Evolutionary conservation across 306 rosid species (phyloP), one percentile per base, ranked within the genome.

Genomic region (Clitoria ternatea): DNA sequence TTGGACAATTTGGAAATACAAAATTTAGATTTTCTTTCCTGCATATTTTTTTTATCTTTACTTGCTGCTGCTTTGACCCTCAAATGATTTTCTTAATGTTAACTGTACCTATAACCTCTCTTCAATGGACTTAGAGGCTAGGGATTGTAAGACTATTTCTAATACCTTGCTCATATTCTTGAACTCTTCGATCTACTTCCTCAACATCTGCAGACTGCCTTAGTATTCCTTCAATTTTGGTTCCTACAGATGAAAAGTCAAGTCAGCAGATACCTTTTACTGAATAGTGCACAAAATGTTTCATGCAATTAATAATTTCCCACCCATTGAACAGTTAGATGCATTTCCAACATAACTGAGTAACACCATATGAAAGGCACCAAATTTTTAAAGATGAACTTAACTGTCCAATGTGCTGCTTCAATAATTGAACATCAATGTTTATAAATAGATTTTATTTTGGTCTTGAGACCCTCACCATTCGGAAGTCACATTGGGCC

Each of bases 131-230:
- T 29, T 23, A 63, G 52, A 62, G 19, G 70, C 47, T 17, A 39
- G 44, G 27, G 10, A 13, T 7, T 39, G 63, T 47, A 55, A 68
- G 61, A 66, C 39, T 42, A 67, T 6, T 66, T 61, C 13, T n/a
- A 37, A 50, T 82, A 95, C 97, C 99, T 88, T 95, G 96, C 73
- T 91, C 99, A 47, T 91, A 95, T 73, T 87, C 96, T 81, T 91
- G 99, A 68, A 95, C 97, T 77, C 99, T 82, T n/a, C 80, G 85
- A 15, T 95, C 97, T 68, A 95, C 99, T 78, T 95, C 99, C 88
- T 95, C 99, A 42, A 95, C 99, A 72, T 95, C 99, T 11, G 99
- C 99, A 72, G 97, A 89, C 57, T 95, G 99, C 79, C 99, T 79
- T 62, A 95, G 85, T 73, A 95, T 95, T 57, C 99, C 99, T 82